Base-by-base conservation (phyloP, 208 protist genomes). In the Acanthamoeba sp. region DNA sequence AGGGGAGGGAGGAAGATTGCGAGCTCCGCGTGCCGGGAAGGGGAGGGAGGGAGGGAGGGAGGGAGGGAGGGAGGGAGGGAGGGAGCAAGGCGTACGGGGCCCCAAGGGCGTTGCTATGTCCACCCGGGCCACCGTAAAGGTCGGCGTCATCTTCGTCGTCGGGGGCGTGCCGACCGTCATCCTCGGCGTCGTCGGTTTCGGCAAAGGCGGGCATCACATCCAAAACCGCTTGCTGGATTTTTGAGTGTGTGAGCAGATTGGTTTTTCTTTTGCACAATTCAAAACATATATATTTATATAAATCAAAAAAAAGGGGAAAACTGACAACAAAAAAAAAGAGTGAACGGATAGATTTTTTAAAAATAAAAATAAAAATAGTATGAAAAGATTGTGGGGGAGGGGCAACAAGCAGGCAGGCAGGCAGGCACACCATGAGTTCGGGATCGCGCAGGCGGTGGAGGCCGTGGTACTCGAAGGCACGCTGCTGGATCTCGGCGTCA, bases 401-500 rank as follows among this genome's bases (percentile, higher is more conserved):
- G n/a, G n/a, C n/a, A n/a, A n/a, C n/a, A n/a, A n/a, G n/a, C 45
- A 12, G 45, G 69, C 20, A 45, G 69, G 12, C 42, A 36, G 4
- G 29, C 36, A 3, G 29, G 36, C 78, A 42, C 91, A 66, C 90
- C 92, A 87, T 94, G 55, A 94, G 92, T 34, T 90, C 52, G 12
- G 55, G 71, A 32, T 96, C 95, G 36, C 90, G 66, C 0, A 95
- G 76, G 16, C 52, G 42, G 22, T 91, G 76, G 7, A 99, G 96
- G 14, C 96, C 95, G 16, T 98, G 45, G 97, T 99, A 99, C 96
- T 99, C 99, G 55, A 95, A 96, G 0, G 99, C 98, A 62, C 99
- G 98, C 96, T 99, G 99, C 96, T 99, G 99, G 69, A 99, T 96
- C 94, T 99, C 99, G 9, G 97, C 96, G 95, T 99, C 97, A 7